Evolutionary conservation across 192 early-diverging fungal genomes (phyloP).

Genomic region (Umbelopsis sp.): DNA sequence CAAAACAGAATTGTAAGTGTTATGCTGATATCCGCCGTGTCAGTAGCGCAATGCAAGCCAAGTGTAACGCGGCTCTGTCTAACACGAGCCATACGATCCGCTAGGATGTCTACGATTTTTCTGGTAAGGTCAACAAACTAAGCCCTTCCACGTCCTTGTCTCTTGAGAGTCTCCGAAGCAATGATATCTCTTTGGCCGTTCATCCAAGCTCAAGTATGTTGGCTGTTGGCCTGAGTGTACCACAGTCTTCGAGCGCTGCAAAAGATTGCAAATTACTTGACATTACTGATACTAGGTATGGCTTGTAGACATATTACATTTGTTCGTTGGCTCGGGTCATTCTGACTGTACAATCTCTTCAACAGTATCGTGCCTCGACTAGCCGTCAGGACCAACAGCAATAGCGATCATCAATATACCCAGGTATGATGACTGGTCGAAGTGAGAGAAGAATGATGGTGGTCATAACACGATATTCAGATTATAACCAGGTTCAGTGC

Average conservation of each 20-base stretch:
- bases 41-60: too few relatives aligned
- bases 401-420: neutral
- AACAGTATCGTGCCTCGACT: conserved; percentile 7
- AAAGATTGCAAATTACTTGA: conserved; percentile 14
- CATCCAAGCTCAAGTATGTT: conserved; percentile 7
- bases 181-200: conserved; percentile 1
- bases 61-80: too few relatives aligned
- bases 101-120: conserved; percentile 12
- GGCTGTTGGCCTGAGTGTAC: conserved; percentile 2
- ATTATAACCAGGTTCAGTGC: conserved; percentile 26
- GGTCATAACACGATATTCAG: neutral
- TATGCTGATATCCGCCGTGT: neutral
- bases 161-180: conserved; percentile 1
- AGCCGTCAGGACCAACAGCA: conserved; percentile 10
- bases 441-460: too few relatives aligned
- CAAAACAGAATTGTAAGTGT: conserved; percentile 18
- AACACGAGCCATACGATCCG: neutral
- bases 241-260: neutral
- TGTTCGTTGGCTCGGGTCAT: neutral
- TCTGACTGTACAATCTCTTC: neutral
- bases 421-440: neutral
- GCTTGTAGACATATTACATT: neutral
- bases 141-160: conserved; percentile 8
- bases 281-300: conserved; percentile 1
- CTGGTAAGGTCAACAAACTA: conserved; percentile 7